Base-by-base conservation (phyloP, 768 basidiomycete genomes). In the Gelatoporia subvermispora region DNA sequence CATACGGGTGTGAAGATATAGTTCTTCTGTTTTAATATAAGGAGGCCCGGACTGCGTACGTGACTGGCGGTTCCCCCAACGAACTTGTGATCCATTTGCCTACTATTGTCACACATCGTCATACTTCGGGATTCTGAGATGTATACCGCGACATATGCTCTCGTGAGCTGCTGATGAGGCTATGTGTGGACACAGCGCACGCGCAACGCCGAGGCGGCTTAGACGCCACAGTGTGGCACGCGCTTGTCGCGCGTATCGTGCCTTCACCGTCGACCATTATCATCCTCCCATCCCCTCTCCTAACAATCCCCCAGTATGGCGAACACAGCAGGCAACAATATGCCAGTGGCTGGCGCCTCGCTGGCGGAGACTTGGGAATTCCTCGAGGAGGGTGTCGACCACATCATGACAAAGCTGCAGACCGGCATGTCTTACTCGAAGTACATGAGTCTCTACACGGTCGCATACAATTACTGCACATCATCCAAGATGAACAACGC, bases 401-500 rank as follows among this genome's bases (percentile, higher is more conserved):
- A 92, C 61, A 92, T 93, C 64, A 91, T 93, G 89, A 90, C 86
- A 56, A 88, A 88, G 68, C 74, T 91, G 17, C 87, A 90, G 60
- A 88, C 87, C 0, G 90, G 90, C 51, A 85, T 93, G 45, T 90
- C 90, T 18, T 90, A 88, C 69, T 86, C 87, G 51, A 90, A 82
- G 76, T 91, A 92, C 65, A 92, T 87, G 90, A 77, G 66, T 54
- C 73, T 83, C 51, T 93, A 97, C 69, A 95, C 93, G 20, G 90
- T 93, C 45, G 88, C 91, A 8, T 98, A 99, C 76, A 97, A 98
- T 72, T 98, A 95, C 66, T 99, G 96, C 64, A 97, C 91, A 22
- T 88, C 87, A 23, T 88, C 87, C 3, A 85, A 84, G 66, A 86
- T 85, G 83, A 79, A 65, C 59, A 74, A 75, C 41, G 69, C 62